Percentiles rank a stretch among this genome's conserved stretches.
Conservation (phyloP, 202 grass and related monocot genomes). For the Brachypodium distachyon region DNA sequence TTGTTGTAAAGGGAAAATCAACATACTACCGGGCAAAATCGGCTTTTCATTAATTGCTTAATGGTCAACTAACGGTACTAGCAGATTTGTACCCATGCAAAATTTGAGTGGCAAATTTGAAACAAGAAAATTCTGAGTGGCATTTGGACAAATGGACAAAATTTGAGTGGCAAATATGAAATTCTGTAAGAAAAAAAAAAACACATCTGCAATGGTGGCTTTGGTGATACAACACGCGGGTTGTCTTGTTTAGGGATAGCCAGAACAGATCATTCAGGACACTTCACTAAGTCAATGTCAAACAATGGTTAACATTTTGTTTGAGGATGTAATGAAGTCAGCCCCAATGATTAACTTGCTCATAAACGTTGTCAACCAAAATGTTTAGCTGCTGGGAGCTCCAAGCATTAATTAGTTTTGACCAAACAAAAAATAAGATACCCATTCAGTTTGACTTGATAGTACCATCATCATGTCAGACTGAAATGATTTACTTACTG, state of each 20-base stretch:
- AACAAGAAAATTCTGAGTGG: no score
- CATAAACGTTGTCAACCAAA: neutral
- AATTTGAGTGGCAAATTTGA: no score
- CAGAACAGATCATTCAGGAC: neutral
- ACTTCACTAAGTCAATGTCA: neutral
- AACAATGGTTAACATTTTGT: neutral
- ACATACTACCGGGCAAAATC: no score
- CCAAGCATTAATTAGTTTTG: neutral
- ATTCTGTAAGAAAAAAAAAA: no score
- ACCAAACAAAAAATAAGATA: neutral
- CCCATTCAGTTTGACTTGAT: no score
- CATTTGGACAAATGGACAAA: no score
- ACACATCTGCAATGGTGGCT: neutral
- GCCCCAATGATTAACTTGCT: neutral
- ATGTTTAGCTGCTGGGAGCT: neutral
- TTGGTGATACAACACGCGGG: neutral
- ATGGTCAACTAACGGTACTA: no score
- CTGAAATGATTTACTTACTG: no score
- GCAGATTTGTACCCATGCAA: no score
- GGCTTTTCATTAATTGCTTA: no score
- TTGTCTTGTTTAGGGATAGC: conserved; percentile 1
- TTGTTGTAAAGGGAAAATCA: no score
- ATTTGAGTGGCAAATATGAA: neutral
- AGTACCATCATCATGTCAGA: no score
- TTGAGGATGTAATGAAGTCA: neutral